phyloP scores from a whole-genome alignment of 495 filamentous ascomycete species.

The Tricharina praecox region DNA sequence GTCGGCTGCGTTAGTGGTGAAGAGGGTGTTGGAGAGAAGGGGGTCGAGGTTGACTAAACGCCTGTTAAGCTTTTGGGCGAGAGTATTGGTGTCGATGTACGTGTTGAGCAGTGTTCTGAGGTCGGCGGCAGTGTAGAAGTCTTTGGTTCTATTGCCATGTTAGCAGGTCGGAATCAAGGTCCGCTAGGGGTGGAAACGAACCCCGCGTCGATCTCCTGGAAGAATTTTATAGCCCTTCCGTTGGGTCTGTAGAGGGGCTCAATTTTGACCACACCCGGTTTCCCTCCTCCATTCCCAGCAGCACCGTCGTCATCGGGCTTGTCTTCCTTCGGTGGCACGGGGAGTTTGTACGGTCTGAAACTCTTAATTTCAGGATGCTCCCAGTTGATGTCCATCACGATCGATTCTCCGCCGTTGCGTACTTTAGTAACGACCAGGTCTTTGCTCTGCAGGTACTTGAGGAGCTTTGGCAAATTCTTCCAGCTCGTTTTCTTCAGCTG shows the following conservation, averaged over 20 bases:
- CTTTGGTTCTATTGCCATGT: slow-evolving; percentile 26
- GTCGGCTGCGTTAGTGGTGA: slow-evolving; percentile 33
- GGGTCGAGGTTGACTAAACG: slow-evolving; percentile 49
- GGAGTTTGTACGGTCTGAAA: slow-evolving; percentile 49
- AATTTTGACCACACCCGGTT: not conserved
- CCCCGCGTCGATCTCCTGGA: slow-evolving; percentile 13
- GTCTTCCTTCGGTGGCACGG: slow-evolving; percentile 28
- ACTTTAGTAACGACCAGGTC: slow-evolving; percentile 48
- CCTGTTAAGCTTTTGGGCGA: slow-evolving; percentile 39
- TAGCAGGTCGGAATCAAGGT: not conserved
- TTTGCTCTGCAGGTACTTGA: slow-evolving; percentile 52
- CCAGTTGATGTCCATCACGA: slow-evolving; percentile 53
- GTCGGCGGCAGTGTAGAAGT: slow-evolving; percentile 35
- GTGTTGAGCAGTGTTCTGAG: slow-evolving; percentile 32
- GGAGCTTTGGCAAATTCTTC: slow-evolving; percentile 59
- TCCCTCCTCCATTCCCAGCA: not conserved
- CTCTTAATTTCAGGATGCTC: slow-evolving; percentile 35
- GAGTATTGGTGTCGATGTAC: slow-evolving; percentile 35
- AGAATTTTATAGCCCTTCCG: slow-evolving; percentile 15
- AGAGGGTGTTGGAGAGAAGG: slow-evolving; percentile 44
- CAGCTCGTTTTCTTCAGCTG: slow-evolving; percentile 61
- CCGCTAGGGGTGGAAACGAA: not conserved
- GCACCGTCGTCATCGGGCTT: not conserved
- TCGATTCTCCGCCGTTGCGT: slow-evolving; percentile 45
- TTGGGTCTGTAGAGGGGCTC: slow-evolving; percentile 19